Conservation (phyloP, 306 rosid genomes). For the Quercus bicolor region DNA sequence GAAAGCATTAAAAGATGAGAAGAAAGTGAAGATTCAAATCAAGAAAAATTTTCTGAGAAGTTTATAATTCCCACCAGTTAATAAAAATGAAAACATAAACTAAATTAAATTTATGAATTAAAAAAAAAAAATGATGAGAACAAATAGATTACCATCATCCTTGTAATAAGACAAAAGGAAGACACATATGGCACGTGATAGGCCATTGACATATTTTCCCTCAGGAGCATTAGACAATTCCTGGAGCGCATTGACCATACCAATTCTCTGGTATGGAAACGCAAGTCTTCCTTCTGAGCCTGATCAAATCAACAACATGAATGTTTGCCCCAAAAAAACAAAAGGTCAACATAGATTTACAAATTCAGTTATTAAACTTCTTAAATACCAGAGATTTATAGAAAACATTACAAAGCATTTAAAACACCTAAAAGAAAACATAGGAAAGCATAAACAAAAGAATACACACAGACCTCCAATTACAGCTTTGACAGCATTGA, state of each 20-base stretch:
- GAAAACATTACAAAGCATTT: constrained; percentile 17
- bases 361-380: constrained; percentile 13
- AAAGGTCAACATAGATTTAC: constrained; percentile 21
- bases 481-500: constrained; percentile 74
- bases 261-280: constrained; percentile 90
- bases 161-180: constrained; percentile 77
- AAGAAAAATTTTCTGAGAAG: background rate
- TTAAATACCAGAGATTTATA: constrained; percentile 1
- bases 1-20: background rate
- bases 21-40: background rate
- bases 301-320: constrained; percentile 24
- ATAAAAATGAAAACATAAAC: background rate
- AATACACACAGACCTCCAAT: constrained; percentile 57
- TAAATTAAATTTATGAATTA: background rate
- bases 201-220: constrained; percentile 59
- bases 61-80: background rate
- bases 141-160: constrained; percentile 60
- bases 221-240: constrained; percentile 78
- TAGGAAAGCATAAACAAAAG: background rate
- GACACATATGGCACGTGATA: constrained; percentile 56
- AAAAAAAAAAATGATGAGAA: background rate
- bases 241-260: constrained; percentile 77
- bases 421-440: constrained; percentile 14
- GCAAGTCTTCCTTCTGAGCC: constrained; percentile 97
- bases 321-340: constrained; percentile 1